Evolutionary conservation across 2,329 filamentous ascomycete species (phyloP), one percentile per base, ranked within the genome.

Genomic region (Stagonosporopsis rhizophila): DNA sequence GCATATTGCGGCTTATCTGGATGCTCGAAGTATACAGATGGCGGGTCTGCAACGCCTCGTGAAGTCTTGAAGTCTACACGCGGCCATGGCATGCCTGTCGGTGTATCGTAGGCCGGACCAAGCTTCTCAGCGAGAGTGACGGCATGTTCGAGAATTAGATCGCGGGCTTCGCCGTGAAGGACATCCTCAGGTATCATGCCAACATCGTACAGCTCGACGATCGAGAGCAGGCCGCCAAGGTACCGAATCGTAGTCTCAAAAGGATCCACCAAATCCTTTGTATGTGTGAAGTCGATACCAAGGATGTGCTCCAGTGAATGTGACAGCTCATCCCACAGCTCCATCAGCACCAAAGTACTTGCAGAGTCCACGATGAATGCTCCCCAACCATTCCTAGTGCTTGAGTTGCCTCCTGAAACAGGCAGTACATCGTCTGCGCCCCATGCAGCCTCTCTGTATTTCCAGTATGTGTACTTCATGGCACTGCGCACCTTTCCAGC

Each of bases 11-110:
- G 60, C 55, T 74, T 72, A 7, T 66, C 61, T 12, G 74, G 70
- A 27, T 75, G 52, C 25, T 69, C 56, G 2, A 61, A 37, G 38
- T 70, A 69, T 7, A 71, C 58, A 9, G 62, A 67, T 2, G 71
- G 66, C 15, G 73, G 69, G 39, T 72, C 68, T 19, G 70, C 61
- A 15, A 69, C 66, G 17, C 75, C 76, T 46, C 68, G 58, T n/a
- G 66, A 59, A 2, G 64, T 70, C n/a, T 56, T 69, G 62, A 80
- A 79, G 54, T 80, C 69, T 15, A 80, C 72, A n/a, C 76, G 76
- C 8, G 79, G 78, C 76, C 77, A 81, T 15, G 78, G 72, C 74
- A 79, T 71, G 19, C 77, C 76, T 2, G 76, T 77, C 3, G 75
- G 75, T 8, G 75, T 75, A 47, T 78, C 72, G 55, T 76, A 79